Conservation (phyloP, 257 asterid genomes). For the Echium plantagineum region DNA sequence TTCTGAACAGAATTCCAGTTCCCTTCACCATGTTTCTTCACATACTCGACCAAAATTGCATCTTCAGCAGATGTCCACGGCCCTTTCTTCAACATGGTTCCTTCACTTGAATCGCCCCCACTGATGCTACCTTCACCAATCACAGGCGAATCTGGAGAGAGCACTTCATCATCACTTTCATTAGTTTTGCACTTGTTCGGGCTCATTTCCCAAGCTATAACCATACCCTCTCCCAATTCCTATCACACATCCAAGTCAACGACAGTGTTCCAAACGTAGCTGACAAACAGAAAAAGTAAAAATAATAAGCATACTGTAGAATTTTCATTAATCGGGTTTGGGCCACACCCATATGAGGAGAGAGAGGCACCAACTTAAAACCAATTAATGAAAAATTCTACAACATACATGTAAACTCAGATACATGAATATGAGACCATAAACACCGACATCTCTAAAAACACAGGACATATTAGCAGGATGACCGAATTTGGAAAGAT, state of each 20-base stretch:
- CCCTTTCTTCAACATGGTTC: slow-evolving; percentile 47
- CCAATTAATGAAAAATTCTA: too few species aligned
- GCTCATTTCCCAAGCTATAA: slow-evolving; percentile 19
- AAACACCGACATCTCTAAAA: background rate
- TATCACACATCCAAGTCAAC: background rate
- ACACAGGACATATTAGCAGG: background rate
- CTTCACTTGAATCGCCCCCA: slow-evolving; percentile 28
- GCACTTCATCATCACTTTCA: slow-evolving; percentile 39
- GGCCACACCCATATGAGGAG: too few species aligned
- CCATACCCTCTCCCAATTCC: background rate
- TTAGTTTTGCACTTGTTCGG: slow-evolving; percentile 16
- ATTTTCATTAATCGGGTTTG: too few species aligned
- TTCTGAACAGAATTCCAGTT: slow-evolving; percentile 70
- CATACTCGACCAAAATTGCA: slow-evolving; percentile 45
- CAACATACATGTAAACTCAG: background rate
- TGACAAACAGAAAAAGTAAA: background rate
- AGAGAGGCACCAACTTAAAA: too few species aligned
- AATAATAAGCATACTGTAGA: background rate
- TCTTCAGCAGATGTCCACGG: slow-evolving; percentile 69
- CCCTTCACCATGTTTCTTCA: slow-evolving; percentile 58
- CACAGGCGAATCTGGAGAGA: slow-evolving; percentile 44
- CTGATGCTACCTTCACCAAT: slow-evolving; percentile 36
- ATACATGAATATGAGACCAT: background rate
- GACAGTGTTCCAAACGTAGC: background rate
- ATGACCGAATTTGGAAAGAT: background rate